Conservation (phyloP, 352 stramenopile genomes). For the Phytophthora brassicae region DNA sequence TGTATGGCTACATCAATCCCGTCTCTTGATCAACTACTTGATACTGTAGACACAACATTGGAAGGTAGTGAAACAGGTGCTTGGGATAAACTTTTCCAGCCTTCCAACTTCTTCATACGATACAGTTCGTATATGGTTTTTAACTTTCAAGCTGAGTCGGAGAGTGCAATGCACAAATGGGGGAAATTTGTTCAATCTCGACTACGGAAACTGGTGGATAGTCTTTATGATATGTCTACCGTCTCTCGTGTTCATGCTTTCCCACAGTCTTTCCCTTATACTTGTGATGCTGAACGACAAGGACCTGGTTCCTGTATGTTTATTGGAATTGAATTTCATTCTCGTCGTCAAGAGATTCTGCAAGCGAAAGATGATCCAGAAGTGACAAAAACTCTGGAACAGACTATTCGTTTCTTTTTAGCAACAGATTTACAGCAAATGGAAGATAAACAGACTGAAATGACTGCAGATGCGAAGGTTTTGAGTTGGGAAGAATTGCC, state of each 20-base stretch:
- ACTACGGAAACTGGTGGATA: slow-evolving; percentile 77
- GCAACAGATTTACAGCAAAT: slow-evolving; percentile 84
- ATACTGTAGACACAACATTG: slow-evolving; percentile 13
- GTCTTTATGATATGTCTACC: slow-evolving; percentile 58
- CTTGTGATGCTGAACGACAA: slow-evolving; percentile 34
- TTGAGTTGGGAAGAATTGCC: slow-evolving; percentile 67
- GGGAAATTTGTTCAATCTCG: slow-evolving; percentile 84
- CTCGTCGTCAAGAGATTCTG: slow-evolving; percentile 33
- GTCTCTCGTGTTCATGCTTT: slow-evolving; percentile 71
- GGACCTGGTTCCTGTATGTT: slow-evolving; percentile 75
- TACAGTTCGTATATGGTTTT: slow-evolving; percentile 81
- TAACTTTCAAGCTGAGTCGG: slow-evolving; percentile 61
- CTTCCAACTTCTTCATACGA: slow-evolving; percentile 83
- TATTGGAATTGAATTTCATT: slow-evolving; percentile 80
- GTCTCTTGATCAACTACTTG: slow-evolving; percentile 24
- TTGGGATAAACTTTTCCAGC: slow-evolving; percentile 76
- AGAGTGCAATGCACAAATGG: slow-evolving; percentile 76
- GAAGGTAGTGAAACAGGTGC: slow-evolving; percentile 21
- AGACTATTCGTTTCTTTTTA: slow-evolving; percentile 83
- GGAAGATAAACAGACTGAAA: slow-evolving; percentile 69
- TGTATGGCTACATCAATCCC: slow-evolving; percentile 43
- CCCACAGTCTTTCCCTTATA: slow-evolving; percentile 65
- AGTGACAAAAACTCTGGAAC: slow-evolving; percentile 67
- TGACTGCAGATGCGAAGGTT: slow-evolving; percentile 54
- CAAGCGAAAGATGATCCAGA: slow-evolving; percentile 67